Evolutionary conservation across 2,329 filamentous ascomycete genomes (phyloP).

Genomic region (Ophiostoma angusticollis): DNA sequence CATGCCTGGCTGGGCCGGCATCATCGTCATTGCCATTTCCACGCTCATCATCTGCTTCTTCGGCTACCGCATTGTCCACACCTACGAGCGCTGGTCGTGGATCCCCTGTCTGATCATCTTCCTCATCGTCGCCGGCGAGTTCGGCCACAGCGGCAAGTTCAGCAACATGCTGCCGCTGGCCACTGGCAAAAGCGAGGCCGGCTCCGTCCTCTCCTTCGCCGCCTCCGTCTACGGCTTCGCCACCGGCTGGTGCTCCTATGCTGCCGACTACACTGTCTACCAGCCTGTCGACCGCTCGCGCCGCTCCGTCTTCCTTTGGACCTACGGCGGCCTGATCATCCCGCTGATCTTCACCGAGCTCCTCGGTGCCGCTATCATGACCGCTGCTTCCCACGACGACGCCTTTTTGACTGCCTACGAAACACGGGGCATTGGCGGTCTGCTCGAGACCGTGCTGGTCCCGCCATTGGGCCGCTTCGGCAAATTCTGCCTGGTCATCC

Average conservation of each 20-base stretch:
- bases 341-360: slow-evolving; percentile 64
- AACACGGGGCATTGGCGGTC: slow-evolving; percentile 31
- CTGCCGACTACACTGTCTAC: slow-evolving; percentile 45
- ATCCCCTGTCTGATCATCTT: slow-evolving; percentile 46
- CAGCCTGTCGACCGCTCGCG: slow-evolving; percentile 33
- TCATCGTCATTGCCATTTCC: slow-evolving; percentile 57
- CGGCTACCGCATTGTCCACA: slow-evolving; percentile 63
- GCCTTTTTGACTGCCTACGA: slow-evolving; percentile 35
- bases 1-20: slow-evolving; percentile 61
- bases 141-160: slow-evolving; percentile 34
- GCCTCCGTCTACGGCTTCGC: slow-evolving; percentile 55
- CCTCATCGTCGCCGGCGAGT: slow-evolving; percentile 30
- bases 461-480: slow-evolving; percentile 32
- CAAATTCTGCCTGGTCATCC: slow-evolving; percentile 32
- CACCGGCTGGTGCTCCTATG: slow-evolving; percentile 52
- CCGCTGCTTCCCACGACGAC: slow-evolving; percentile 43
- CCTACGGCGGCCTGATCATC: slow-evolving; percentile 55
- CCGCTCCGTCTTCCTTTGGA: slow-evolving; percentile 53
- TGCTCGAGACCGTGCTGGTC: slow-evolving; percentile 32
- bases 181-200: slow-evolving; percentile 42
- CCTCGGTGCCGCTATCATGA: slow-evolving; percentile 57
- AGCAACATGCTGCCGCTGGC: slow-evolving; percentile 32
- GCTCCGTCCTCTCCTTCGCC: slow-evolving; percentile 47
- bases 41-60: slow-evolving; percentile 61
- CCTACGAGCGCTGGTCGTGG: slow-evolving; percentile 65